A percentile compares a stretch with the other conserved stretches of the same genome.
Evolutionary conservation across 2,329 filamentous ascomycete species (phyloP).

Genomic region (Fusarium sororula): DNA sequence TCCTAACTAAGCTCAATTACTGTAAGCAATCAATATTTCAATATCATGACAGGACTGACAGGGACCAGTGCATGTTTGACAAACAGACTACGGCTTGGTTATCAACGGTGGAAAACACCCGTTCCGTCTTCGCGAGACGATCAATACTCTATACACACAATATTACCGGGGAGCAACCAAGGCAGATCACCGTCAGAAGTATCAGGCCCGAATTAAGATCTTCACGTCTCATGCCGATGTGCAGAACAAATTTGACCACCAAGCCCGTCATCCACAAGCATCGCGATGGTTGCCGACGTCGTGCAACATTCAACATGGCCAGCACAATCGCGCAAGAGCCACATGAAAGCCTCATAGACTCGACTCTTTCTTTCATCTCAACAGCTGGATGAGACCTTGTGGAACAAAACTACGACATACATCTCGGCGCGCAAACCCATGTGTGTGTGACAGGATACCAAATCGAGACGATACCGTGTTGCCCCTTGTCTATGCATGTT

Average conservation of each 20-base stretch:
- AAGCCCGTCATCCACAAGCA: not conserved
- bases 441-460: constrained; percentile 17
- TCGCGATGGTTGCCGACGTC: constrained; percentile 6
- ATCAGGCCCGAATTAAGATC: constrained; percentile 20
- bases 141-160: not conserved
- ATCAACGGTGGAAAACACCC: not conserved
- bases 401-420: constrained; percentile 1
- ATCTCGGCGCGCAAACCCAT: constrained; percentile 18
- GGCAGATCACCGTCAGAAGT: not conserved
- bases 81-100: not conserved
- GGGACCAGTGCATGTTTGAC: not conserved
- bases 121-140: not conserved
- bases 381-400: constrained; percentile 1
- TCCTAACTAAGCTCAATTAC: no score
- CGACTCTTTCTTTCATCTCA: not conserved
- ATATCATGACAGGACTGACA: not conserved
- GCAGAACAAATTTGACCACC: constrained; percentile 21
- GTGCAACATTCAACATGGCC: constrained; percentile 14
- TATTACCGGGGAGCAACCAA: not conserved
- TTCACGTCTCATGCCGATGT: constrained; percentile 20
- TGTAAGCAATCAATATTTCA: not conserved
- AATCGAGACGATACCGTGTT: constrained; percentile 21
- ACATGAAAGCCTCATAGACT: constrained; percentile 8
- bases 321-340: not conserved
- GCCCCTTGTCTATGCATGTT: constrained; percentile 20